These are phyloP conservation scores for rapeseed (Brassica napus) DNA, from an alignment of 345 rosid genomes.

Conservation along the genomic window Da-Ae NC_063449.1:47169501-47170000, in stretches of 20 bases:
- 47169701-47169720: background rate
- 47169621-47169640: conserved; percentile 20
- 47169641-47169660: background rate
- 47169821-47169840: conserved; percentile 38
- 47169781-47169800: background rate
- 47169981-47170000: conserved; percentile 13
- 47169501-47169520: conserved; percentile 40
- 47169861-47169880: conserved; percentile 37
- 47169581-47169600: conserved; percentile 7
- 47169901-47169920: conserved; percentile 31
- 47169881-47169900: conserved; percentile 44
- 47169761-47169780: background rate
- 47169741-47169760: background rate
- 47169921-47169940: conserved; percentile 29
- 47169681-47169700: background rate
- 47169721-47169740: background rate
- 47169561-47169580: conserved; percentile 15
- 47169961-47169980: conserved; percentile 35
- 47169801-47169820: background rate
- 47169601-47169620: conserved; percentile 31
- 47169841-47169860: conserved; percentile 47
- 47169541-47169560: conserved; percentile 33
- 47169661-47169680: background rate
- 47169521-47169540: conserved; percentile 40
- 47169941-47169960: conserved; percentile 12